Conservation (phyloP, 345 rosid species). For the Brassica napus region Da-Ae NC_063438.1:24511501-24512000, state of each 20-base stretch:
- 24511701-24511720: slow-evolving; percentile 54
- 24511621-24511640: slow-evolving; percentile 54
- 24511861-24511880: slow-evolving; percentile 58
- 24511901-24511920: slow-evolving; percentile 49
- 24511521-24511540: slow-evolving; percentile 82
- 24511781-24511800: slow-evolving; percentile 51
- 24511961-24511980: slow-evolving; percentile 42
- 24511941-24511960: slow-evolving; percentile 59
- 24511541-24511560: slow-evolving; percentile 92
- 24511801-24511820: slow-evolving; percentile 56
- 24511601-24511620: slow-evolving; percentile 51
- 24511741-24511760: slow-evolving; percentile 51
- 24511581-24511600: slow-evolving; percentile 57
- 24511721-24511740: slow-evolving; percentile 53
- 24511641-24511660: slow-evolving; percentile 68
- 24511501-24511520: slow-evolving; percentile 78
- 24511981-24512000: neutral
- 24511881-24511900: slow-evolving; percentile 53
- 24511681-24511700: slow-evolving; percentile 53
- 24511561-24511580: slow-evolving; percentile 76
- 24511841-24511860: slow-evolving; percentile 52
- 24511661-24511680: slow-evolving; percentile 53
- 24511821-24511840: slow-evolving; percentile 55
- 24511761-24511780: slow-evolving; percentile 57
- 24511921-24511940: slow-evolving; percentile 63